phyloP scores from a whole-genome alignment of 345 rosid genomes.

The Melaleuca alternifolia region DNA sequence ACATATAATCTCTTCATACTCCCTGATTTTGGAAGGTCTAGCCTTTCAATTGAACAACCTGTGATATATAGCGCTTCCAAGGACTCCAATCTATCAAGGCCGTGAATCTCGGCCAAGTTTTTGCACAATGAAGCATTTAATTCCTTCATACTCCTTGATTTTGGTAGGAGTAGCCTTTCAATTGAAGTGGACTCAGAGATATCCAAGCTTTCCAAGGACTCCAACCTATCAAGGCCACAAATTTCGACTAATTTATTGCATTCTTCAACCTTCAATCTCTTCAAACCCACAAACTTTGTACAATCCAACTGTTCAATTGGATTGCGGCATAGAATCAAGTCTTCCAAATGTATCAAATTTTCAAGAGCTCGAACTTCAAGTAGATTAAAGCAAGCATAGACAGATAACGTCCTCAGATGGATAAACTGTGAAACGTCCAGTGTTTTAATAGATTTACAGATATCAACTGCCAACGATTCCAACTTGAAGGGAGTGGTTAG shows the following conservation, averaged over 20 bases:
- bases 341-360: not conserved
- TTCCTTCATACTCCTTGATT: not conserved
- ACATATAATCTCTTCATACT: fast-evolving
- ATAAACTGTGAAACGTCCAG: fast-evolving
- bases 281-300: not conserved
- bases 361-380: not conserved
- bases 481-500: not conserved
- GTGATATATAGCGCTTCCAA: not conserved
- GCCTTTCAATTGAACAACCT: not conserved
- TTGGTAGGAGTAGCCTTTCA: not conserved
- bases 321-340: not conserved
- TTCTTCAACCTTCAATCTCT: not conserved
- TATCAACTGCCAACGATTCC: not conserved
- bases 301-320: fast-evolving
- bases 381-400: not conserved
- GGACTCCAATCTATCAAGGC: not conserved
- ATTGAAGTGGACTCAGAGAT: not conserved
- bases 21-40: not conserved
- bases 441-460: not conserved
- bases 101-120: fast-evolving
- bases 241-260: not conserved
- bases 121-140: not conserved
- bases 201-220: not conserved
- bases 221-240: fast-evolving
- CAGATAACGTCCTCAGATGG: not conserved